Conservation (phyloP, 2,329 filamentous ascomycete genomes). For the Diplodia sapinea region DNA sequence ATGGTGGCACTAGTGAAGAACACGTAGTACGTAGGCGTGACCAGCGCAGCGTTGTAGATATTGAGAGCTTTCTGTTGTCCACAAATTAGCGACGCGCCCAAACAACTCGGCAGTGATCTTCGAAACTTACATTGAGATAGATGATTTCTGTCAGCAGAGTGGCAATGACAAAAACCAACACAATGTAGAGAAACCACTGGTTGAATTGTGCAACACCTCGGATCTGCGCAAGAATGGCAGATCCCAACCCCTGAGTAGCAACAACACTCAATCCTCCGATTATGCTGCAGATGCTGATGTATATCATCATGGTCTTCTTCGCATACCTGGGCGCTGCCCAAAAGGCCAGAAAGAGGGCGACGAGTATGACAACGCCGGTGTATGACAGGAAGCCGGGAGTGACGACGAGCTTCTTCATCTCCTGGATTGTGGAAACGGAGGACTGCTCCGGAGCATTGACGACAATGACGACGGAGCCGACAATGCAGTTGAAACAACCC, state of each 20-base stretch:
- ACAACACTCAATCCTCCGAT: conserved; percentile 94
- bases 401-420: conserved; percentile 89
- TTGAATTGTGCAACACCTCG: conserved; percentile 87
- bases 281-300: conserved; percentile 94
- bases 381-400: conserved; percentile 85
- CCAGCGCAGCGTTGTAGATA: conserved; percentile 92
- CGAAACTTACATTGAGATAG: conserved; percentile 81
- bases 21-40: conserved; percentile 98
- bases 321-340: conserved; percentile 88
- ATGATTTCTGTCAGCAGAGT: conserved; percentile 94
- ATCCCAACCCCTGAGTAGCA: conserved; percentile 88
- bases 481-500: conserved; percentile 91
- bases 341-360: conserved; percentile 72
- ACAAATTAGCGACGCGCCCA: conserved; percentile 41
- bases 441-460: conserved; percentile 89
- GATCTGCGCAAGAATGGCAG: conserved; percentile 87
- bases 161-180: conserved; percentile 87
- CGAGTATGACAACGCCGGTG: conserved; percentile 80
- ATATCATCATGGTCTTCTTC: conserved; percentile 97
- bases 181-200: conserved; percentile 93
- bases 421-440: conserved; percentile 83
- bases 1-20: conserved; percentile 97
- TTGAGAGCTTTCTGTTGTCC: conserved; percentile 91
- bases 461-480: conserved; percentile 91
- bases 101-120: neutral